These are phyloP conservation scores for Dioszegia hungarica DNA, from an alignment of 768 basidiomycete species.

Conservation along the genomic window DNA sequence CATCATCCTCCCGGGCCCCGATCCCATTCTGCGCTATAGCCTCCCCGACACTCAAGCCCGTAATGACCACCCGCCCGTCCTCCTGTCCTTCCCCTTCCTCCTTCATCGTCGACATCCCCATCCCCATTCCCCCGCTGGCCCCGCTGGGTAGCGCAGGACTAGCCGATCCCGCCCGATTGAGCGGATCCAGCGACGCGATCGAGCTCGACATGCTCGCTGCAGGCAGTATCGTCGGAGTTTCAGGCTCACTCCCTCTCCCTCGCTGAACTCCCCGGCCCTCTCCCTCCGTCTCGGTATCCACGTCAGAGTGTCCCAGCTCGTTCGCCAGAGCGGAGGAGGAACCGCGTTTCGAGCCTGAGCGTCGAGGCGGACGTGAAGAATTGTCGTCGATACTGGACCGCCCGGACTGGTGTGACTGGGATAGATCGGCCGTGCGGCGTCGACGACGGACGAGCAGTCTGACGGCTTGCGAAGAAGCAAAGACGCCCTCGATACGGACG, in stretches of 20 bases:
- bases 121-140: not conserved
- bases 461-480: constrained; percentile 93
- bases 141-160: constrained; percentile 21
- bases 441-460: constrained; percentile 61
- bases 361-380: not conserved
- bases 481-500: constrained; percentile 74
- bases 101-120: constrained; percentile 4
- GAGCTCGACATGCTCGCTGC: constrained; percentile 53
- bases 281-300: constrained; percentile 6
- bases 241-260: constrained; percentile 47
- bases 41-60: not conserved
- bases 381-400: constrained; percentile 1
- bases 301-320: not conserved
- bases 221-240: constrained; percentile 56
- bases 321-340: not conserved
- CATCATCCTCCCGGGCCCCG: not conserved
- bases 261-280: too few relatives aligned
- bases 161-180: constrained; percentile 52
- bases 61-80: too few relatives aligned
- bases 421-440: not conserved
- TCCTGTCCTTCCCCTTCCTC: not conserved
- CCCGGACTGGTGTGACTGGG: not conserved
- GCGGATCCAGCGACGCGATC: constrained; percentile 54
- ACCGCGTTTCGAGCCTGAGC: too few relatives aligned
- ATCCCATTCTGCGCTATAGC: too few relatives aligned